Conservation (phyloP, 352 stramenopile genomes). For the Phytophthora capsici region DNA sequence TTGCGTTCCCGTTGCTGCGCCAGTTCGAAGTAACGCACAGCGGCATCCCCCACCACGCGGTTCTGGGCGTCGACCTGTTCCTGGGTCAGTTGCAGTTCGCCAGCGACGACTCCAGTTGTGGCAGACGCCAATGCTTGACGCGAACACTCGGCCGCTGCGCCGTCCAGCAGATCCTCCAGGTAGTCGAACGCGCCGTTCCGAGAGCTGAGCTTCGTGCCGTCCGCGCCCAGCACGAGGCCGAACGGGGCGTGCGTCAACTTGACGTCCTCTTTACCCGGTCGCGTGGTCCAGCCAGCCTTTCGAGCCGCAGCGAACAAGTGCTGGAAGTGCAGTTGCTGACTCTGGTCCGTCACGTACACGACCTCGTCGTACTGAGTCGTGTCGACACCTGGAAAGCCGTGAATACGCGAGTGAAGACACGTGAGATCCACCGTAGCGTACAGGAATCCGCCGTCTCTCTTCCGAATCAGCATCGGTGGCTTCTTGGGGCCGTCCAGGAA, state of each 20-base stretch:
- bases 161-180: constrained; percentile 76
- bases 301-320: constrained; percentile 74
- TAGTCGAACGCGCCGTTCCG: constrained; percentile 84
- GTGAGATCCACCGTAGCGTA: constrained; percentile 83
- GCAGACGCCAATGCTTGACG: constrained; percentile 58
- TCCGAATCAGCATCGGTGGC: constrained; percentile 83
- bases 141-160: constrained; percentile 65
- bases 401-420: constrained; percentile 76
- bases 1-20: constrained; percentile 84
- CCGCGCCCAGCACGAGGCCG: constrained; percentile 77
- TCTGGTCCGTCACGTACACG: constrained; percentile 85
- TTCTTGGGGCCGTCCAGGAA: constrained; percentile 78
- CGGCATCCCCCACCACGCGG: constrained; percentile 69
- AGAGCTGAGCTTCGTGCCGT: constrained; percentile 85
- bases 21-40: constrained; percentile 86
- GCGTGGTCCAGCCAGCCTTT: constrained; percentile 55
- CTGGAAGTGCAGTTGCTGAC: constrained; percentile 81
- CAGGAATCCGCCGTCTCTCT: constrained; percentile 79
- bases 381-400: constrained; percentile 72
- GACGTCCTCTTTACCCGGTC: constrained; percentile 41
- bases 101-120: constrained; percentile 32
- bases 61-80: constrained; percentile 45
- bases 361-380: constrained; percentile 76
- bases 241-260: constrained; percentile 78
- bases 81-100: constrained; percentile 32